phyloP scores from a whole-genome alignment of 495 filamentous ascomycete genomes.

The Lepidopterella palustris region DNA sequence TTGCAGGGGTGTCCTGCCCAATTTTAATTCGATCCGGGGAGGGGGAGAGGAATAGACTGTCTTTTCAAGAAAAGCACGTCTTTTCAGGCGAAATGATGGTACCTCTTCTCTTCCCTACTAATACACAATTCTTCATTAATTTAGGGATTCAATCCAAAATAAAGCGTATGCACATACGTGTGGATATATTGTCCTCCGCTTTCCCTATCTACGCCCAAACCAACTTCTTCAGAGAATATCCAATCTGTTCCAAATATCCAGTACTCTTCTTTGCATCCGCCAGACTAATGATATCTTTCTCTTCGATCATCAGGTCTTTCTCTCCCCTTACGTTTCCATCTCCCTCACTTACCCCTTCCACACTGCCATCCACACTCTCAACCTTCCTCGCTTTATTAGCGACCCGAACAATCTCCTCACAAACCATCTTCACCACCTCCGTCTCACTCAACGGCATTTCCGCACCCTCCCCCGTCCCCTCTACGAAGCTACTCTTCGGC shows the following conservation, averaged over 20 bases:
- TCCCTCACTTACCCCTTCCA: constrained; percentile 11
- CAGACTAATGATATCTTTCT: constrained; percentile 71
- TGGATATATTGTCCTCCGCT: too few species aligned
- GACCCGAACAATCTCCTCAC: constrained; percentile 51
- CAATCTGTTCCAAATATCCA: constrained; percentile 74
- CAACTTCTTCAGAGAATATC: constrained; percentile 81
- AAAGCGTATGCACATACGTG: too few species aligned
- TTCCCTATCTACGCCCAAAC: constrained; percentile 83
- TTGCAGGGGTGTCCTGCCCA: too few species aligned
- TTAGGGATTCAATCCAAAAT: too few species aligned
- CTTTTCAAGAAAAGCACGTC: too few species aligned
- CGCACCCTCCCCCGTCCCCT: constrained; percentile 31
- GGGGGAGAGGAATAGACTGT: too few species aligned
- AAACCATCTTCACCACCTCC: constrained; percentile 65
- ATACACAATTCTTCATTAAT: too few species aligned
- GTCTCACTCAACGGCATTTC: constrained; percentile 50
- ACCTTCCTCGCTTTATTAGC: constrained; percentile 26
- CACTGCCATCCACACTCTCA: neutral
- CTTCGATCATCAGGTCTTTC: constrained; percentile 49
- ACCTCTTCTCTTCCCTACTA: too few species aligned
- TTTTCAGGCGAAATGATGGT: too few species aligned
- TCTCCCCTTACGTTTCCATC: constrained; percentile 32
- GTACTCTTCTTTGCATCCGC: constrained; percentile 83
- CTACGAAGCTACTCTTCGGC: constrained; percentile 43
- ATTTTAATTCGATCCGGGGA: too few species aligned